Conservation (phyloP, 352 stramenopile species). For the Phytophthora crassamura region DNA sequence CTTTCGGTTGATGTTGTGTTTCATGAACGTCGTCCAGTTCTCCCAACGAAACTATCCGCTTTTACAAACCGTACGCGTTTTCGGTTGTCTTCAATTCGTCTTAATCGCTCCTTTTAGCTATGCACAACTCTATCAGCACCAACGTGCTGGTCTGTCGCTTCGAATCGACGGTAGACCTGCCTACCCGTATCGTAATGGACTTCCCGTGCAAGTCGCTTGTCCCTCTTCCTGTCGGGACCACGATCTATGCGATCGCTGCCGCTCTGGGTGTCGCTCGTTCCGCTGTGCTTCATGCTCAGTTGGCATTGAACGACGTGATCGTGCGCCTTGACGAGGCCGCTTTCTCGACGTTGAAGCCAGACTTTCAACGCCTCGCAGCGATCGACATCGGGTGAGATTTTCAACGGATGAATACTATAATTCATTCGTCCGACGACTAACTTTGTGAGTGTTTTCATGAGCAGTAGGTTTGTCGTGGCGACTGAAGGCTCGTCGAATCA, state of each 20-base stretch:
- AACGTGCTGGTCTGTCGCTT: constrained; percentile 13
- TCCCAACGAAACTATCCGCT: constrained; percentile 6
- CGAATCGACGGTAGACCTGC: neutral
- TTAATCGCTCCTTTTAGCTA: neutral
- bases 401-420: no score
- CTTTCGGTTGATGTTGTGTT: constrained; percentile 11
- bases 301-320: constrained; percentile 14
- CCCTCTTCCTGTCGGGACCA: neutral
- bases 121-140: no score
- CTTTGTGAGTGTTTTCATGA: neutral
- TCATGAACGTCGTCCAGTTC: neutral
- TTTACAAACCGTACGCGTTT: constrained; percentile 10
- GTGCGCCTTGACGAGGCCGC: constrained; percentile 5
- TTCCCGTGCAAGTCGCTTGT: constrained; percentile 3
- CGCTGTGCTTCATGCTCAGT: neutral
- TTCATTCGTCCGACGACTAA: no score
- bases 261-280: neutral
- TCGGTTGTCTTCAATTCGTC: neutral
- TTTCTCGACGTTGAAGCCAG: constrained; percentile 3
- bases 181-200: constrained; percentile 2
- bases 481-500: neutral
- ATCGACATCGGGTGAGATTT: constrained; percentile 9
- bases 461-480: constrained; percentile 17
- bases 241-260: constrained; percentile 1
- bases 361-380: neutral